These are phyloP conservation scores for Neopestalotiopsis rosae DNA, from an alignment of 2,329 filamentous ascomycete genomes.

Conservation along the genomic window DNA sequence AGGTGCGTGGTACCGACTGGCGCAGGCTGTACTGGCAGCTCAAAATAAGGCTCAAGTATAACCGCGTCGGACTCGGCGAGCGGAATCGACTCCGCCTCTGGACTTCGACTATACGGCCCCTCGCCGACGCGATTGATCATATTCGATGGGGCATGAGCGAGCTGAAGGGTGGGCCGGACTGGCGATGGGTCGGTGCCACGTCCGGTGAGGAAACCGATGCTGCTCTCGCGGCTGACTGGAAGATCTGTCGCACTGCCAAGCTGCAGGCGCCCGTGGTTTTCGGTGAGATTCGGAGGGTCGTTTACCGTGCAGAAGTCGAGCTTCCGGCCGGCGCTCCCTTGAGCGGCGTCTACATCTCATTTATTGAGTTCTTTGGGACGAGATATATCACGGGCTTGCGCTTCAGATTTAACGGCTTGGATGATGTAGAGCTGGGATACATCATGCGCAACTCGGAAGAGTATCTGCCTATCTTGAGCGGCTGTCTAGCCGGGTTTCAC, in stretches of 20 bases:
- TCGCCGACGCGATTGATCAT: constrained; percentile 24
- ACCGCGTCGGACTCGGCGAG: constrained; percentile 28
- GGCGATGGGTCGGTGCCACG: constrained; percentile 5
- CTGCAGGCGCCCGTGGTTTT: constrained; percentile 20
- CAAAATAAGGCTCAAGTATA: constrained; percentile 21
- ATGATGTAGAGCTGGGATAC: constrained; percentile 30
- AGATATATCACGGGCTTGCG: constrained; percentile 29
- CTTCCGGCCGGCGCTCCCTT: constrained; percentile 22
- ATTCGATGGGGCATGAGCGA: constrained; percentile 21
- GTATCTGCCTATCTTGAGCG: constrained; percentile 22
- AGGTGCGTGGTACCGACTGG: constrained; percentile 28
- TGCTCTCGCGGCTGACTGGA: constrained; percentile 19
- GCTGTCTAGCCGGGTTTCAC: constrained; percentile 27
- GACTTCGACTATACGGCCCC: constrained; percentile 28
- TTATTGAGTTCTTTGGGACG: constrained; percentile 28
- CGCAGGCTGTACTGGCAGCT: constrained; percentile 25
- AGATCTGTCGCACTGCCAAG: constrained; percentile 21
- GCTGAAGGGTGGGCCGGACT: constrained; percentile 23
- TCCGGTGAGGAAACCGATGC: background rate
- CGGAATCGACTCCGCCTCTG: constrained; percentile 30
- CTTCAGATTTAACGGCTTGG: constrained; percentile 23
- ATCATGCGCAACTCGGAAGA: constrained; percentile 23
- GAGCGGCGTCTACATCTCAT: constrained; percentile 26
- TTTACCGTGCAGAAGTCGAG: constrained; percentile 24
- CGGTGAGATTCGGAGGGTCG: constrained; percentile 21